Conservation (phyloP, 2,329 filamentous ascomycete genomes). For the Aspergillus persii region DNA sequence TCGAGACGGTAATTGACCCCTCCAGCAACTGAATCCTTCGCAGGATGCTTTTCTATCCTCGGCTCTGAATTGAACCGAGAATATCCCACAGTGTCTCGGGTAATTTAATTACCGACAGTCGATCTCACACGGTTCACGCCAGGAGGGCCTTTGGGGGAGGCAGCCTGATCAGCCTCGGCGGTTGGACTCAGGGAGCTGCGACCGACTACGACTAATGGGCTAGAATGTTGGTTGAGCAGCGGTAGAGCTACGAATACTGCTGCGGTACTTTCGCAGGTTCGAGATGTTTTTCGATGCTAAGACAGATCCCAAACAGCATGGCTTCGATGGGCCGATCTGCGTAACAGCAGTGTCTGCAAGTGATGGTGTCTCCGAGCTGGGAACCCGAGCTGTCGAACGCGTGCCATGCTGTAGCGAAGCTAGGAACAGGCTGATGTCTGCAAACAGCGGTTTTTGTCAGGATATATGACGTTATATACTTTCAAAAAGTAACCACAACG, state of each 20-base stretch:
- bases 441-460: too few species aligned
- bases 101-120: not conserved
- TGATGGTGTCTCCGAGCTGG: too few species aligned
- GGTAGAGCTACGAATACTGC: slow-evolving; percentile 21
- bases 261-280: slow-evolving; percentile 19
- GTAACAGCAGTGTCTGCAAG: not conserved
- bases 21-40: not conserved
- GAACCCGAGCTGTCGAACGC: too few species aligned
- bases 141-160: not conserved
- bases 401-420: too few species aligned
- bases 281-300: slow-evolving; percentile 7
- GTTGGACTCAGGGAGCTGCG: slow-evolving; percentile 18
- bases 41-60: not conserved
- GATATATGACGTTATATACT: too few species aligned
- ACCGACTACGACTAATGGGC: slow-evolving; percentile 24
- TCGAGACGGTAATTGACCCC: not conserved
- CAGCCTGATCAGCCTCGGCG: not conserved
- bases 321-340: not conserved
- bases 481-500: too few species aligned
- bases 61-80: not conserved
- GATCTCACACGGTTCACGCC: not conserved
- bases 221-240: slow-evolving; percentile 15
- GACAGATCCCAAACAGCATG: slow-evolving; percentile 1
- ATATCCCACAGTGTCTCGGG: not conserved
- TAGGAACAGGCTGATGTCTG: too few species aligned